Evolutionary conservation across 306 rosid species (phyloP).

Genomic region (Sesbania bispinosa): DNA sequence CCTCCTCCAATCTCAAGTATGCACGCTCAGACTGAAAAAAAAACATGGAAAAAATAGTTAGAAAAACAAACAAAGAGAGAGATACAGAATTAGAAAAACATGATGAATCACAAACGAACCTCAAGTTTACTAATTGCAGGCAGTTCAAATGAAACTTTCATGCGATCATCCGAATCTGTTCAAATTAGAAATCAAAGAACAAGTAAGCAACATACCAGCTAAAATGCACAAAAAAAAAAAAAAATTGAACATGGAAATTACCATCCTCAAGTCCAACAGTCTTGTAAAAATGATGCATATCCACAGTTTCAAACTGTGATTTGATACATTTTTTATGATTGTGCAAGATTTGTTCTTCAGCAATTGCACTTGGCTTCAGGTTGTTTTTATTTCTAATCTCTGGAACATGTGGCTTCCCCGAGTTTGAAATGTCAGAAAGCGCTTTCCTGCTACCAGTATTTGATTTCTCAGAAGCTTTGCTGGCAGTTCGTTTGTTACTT

Average conservation of each 20-base stretch:
- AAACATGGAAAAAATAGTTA: not conserved
- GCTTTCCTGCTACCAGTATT: conserved; percentile 45
- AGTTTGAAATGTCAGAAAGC: conserved; percentile 68
- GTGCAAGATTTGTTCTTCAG: conserved; percentile 49
- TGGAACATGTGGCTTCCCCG: conserved; percentile 27
- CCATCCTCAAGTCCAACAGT: conserved; percentile 50
- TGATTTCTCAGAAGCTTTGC: conserved; percentile 41
- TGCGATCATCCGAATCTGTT: conserved; percentile 32
- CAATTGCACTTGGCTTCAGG: conserved; percentile 42
- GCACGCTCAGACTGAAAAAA: conserved; percentile 37
- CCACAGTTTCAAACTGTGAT: conserved; percentile 29
- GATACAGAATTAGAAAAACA: not conserved
- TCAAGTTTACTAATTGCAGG: conserved; percentile 21
- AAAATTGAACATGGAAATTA: conserved; percentile 2
- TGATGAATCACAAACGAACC: conserved; percentile 30
- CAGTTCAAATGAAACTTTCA: conserved; percentile 24
- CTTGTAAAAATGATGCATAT: conserved; percentile 31
- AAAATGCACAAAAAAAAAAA: not conserved
- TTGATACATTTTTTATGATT: conserved; percentile 54
- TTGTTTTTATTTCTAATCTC: conserved; percentile 31
- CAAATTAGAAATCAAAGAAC: not conserved
- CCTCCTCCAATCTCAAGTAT: conserved; percentile 37
- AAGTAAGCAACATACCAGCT: not conserved
- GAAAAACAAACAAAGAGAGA: too few relatives aligned
- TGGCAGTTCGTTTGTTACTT: conserved; percentile 15